Conservation (phyloP, 805 yeast species). For the Wickerhamiella nectarea region DNA sequence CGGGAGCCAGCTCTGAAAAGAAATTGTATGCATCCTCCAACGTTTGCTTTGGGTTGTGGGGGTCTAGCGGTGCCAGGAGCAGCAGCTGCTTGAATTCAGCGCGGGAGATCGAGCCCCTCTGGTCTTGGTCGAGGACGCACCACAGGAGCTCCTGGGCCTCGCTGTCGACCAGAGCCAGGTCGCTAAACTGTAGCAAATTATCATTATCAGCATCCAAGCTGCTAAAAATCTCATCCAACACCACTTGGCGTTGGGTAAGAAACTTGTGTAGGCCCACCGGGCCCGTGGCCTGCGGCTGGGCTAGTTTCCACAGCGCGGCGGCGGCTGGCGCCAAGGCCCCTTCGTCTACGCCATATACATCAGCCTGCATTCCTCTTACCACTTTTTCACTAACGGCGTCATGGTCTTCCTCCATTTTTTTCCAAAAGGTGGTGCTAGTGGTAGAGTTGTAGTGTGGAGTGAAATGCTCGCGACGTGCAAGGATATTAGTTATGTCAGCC, state of each 20-base stretch:
- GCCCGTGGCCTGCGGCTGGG: not conserved
- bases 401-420: not conserved
- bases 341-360: not conserved
- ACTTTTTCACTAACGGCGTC: conserved; percentile 5
- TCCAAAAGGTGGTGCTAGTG: too few relatives aligned
- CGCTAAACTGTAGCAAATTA: not conserved
- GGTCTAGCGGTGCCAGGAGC: conserved; percentile 52
- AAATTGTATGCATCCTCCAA: conserved; percentile 67
- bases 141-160: conserved; percentile 28
- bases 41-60: conserved; percentile 28
- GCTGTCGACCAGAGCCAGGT: not conserved
- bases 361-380: conserved; percentile 1
- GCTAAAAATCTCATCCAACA: not conserved
- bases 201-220: not conserved
- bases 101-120: conserved; percentile 58
- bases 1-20: conserved; percentile 40
- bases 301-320: not conserved
- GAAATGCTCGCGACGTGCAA: not conserved
- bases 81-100: conserved; percentile 79
- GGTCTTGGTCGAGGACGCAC: conserved; percentile 38
- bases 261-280: not conserved
- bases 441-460: not conserved
- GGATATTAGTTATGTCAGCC: conserved; percentile 10
- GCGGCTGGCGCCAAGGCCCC: not conserved
- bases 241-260: not conserved